Base-by-base conservation (phyloP, 345 rosid species). In the Ceriops decandra region DNA sequence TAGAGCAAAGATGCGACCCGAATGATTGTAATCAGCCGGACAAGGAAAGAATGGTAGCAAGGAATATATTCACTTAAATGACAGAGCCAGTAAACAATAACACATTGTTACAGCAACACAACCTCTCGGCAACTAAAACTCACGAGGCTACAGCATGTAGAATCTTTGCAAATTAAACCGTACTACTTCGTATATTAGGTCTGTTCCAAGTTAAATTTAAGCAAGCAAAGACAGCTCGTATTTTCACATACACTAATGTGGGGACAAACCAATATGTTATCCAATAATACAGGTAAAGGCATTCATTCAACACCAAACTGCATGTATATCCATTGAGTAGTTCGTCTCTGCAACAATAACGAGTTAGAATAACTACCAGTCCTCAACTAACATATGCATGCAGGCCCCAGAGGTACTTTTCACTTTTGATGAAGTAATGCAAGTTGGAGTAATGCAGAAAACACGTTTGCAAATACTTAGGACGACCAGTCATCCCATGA, bases 301-400 rank as follows among this genome's bases (percentile, higher is more conserved):
- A 24, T 35, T 20, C 36, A 53, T 27, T 42, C 21, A 70, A 31
- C 15, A 42, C 26, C 8, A 21, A 15, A 54, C 19, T 26, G 35
- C 26, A 49, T 28, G 20, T 27, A 24, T 38, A 22, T 56, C 31
- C 30, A n/a, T 47, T 28, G 7, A 20, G 63, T 56, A 24, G 61
- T 57, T 53, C 62, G 62, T 33, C 59, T 54, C 38, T 52, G 47
- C 7, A 6, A 52, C 31, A 42, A 19, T 6, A 26, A 60, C 21
- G 32, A 8, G 4, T 5, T n/a, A 26, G 27, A 10, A 53, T 42
- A 80, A 64, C 83, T 71, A 73, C 76, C 81, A 68, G 76, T 75
- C 82, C 27, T 52, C 74, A 64, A 64, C 74, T 74, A 77, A 62
- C 67, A 61, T 32, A 30, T 26, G 42, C 24, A 33, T 20, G 31